Base-by-base conservation (phyloP, 805 yeast genomes). In the Kurtzmaniella cleridarum region DNA sequence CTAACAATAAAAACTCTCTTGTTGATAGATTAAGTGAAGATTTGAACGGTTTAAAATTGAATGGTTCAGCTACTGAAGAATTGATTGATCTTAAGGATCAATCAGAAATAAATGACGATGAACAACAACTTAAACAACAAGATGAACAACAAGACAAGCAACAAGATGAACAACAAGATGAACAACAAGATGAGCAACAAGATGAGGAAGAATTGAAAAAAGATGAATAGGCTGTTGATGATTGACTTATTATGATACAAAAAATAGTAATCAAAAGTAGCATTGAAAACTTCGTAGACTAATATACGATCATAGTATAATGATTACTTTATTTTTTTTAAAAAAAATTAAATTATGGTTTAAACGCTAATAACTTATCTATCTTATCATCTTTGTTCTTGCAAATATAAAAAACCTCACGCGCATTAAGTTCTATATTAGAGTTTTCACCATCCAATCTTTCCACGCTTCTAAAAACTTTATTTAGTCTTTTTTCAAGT, bases 11-110 rank as follows among this genome's bases (percentile, higher is more conserved):
- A 49, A 55, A 57, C 1, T 64, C 69, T 37, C 66, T 86, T 34
- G 81, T 90, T 39, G 79, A 75, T 9, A 75, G 91, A 60, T 66
- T 90, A 39, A 53, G 66, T 35, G 59, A 64, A 16, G 78, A 79
- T 28, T 50, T 60, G 33, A 24, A 20, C 7, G 23, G 24, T 8
- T 20, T 20, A 20, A 5, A 20, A 5, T 20, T 20, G 24, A 34
- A 48, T 14, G 45, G 38, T 5, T 43, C 53, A 27, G 15, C 30
- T 27, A 15, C 3, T 5, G 34, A 36, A 30, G 34, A 37, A 14
- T 50, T 53, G 46, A 51, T 53, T 45, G 54, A 50, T 41, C 47
- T 51, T 38, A 50, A 46, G 13, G 46, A 35, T n/a, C 32, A 15
- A 16, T 18, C n/a, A 3, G 32, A 14, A 27, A 27, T 23, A 36